phyloP scores from a whole-genome alignment of 2,329 filamentous ascomycete genomes.

The Penicillium sp. region DNA sequence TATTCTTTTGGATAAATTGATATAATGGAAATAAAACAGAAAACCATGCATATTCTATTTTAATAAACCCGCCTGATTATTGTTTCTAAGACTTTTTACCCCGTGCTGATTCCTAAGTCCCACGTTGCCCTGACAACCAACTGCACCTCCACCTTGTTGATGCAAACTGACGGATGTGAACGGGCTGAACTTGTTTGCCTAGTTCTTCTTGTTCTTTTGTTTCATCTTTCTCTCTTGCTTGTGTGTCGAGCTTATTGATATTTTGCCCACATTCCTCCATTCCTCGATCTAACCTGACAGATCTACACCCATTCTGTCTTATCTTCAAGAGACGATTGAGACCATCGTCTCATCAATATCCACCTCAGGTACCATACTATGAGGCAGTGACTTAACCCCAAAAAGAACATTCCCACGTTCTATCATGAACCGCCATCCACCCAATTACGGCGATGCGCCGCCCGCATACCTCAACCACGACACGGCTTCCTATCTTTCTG shows the following conservation, averaged over 20 bases:
- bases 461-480: constrained; percentile 40
- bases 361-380: constrained; percentile 12
- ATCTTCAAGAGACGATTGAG: not conserved
- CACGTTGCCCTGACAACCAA: constrained; percentile 21
- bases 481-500: constrained; percentile 30
- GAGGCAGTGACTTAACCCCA: constrained; percentile 14
- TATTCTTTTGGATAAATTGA: not conserved
- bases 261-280: constrained; percentile 15
- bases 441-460: constrained; percentile 43
- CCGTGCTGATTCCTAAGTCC: constrained; percentile 4
- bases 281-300: constrained; percentile 11
- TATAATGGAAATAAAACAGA: not conserved
- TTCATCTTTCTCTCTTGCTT: constrained; percentile 1
- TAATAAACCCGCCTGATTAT: not conserved
- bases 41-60: not conserved
- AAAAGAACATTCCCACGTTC: constrained; percentile 15
- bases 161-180: constrained; percentile 14
- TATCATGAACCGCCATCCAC: constrained; percentile 31
- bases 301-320: constrained; percentile 2
- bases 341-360: constrained; percentile 1
- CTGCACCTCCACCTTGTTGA: constrained; percentile 24
- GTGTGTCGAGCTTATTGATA: not conserved
- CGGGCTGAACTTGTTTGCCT: constrained; percentile 11
- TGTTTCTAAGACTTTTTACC: not conserved
- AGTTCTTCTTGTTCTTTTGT: not conserved